These are phyloP conservation scores for Wickerhamiella azymoides DNA, from an alignment of 805 yeast genomes.

Conservation along the genomic window DNA sequence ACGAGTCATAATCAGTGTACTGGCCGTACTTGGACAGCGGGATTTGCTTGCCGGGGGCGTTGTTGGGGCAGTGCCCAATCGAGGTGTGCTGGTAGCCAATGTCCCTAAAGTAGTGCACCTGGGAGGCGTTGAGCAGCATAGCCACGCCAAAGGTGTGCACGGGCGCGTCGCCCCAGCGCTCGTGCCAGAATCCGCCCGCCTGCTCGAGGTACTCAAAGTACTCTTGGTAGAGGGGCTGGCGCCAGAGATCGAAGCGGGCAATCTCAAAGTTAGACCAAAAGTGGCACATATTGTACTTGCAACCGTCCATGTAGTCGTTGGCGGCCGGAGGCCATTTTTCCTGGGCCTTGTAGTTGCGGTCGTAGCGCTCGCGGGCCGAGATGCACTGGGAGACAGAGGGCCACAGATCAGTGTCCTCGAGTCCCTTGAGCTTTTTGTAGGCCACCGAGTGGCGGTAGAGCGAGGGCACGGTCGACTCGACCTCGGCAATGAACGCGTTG, in stretches of 20 bases:
- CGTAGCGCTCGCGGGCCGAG: constrained; percentile 3
- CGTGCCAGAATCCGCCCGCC: constrained; percentile 73
- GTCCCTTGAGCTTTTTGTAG: constrained; percentile 34
- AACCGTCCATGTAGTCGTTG: constrained; percentile 36
- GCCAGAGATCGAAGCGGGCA: constrained; percentile 66
- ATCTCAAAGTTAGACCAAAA: constrained; percentile 93
- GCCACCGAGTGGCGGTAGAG: constrained; percentile 59
- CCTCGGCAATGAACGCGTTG: constrained; percentile 63
- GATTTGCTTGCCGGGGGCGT: constrained; percentile 38
- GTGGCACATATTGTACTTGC: constrained; percentile 67
- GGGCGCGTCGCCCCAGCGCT: constrained; percentile 98
- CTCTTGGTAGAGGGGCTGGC: constrained; percentile 45
- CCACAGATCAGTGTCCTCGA: constrained; percentile 24
- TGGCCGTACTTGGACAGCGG: constrained; percentile 25
- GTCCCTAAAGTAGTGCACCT: constrained; percentile 83
- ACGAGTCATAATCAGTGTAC: constrained; percentile 28
- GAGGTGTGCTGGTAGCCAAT: constrained; percentile 65
- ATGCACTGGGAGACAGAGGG: constrained; percentile 22
- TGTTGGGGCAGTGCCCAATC: constrained; percentile 70
- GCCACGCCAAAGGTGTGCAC: constrained; percentile 81
- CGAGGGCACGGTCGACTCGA: constrained; percentile 69
- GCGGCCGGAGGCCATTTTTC: constrained; percentile 1
- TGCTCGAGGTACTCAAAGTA: constrained; percentile 58
- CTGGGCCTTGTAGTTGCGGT: background rate
- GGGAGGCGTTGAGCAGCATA: constrained; percentile 49